Evolutionary conservation across 495 filamentous ascomycete species (phyloP), one percentile per base, ranked within the genome.

Genomic region (Penicillium turbatum): DNA sequence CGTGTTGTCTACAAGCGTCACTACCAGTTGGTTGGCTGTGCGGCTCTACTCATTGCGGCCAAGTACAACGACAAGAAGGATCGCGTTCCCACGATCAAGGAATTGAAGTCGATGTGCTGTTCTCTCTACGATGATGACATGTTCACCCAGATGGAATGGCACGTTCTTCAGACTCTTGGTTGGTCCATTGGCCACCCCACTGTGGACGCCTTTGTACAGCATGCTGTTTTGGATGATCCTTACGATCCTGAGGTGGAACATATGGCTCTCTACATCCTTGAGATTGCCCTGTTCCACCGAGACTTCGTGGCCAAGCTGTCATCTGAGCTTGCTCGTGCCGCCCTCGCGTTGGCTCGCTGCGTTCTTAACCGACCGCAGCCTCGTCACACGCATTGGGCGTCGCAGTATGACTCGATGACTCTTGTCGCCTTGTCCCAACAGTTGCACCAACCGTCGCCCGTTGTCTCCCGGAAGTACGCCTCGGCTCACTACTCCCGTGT

Each of bases 81-180:
- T 62, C 81, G 89, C 19, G 95, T 99, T 6, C 93, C 93, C 13
- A 91, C 91, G 34, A 92, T 99, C 69, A 84, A 88, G 64, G 93
- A 99, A 62, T 76, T 99, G 53, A 96, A 95, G 79, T 91, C 90
- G 45, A 97, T 99, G 95, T 99, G 93, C 77, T 97, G 95, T 77
- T 89, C 86, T 15, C 82, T 97, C 21, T 99, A 99, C 69, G 93
- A 99, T 67, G 92, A 96, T 12, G 93, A 96, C 66, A 97, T 99
- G 93, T 99, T 99, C 73, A 92, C 89, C 13, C 93, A 99, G 72
- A 97, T 99, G 95, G 93, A 99, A 70, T 97, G 95, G 92, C 93
- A 99, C 70, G 93, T 99, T 9, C 79, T 99, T 60, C 91, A 95
- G 72, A 97, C 93, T n/a, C 79, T 99, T 54, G 87, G 89, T 55